Conservation (phyloP, 1,284 basidiomycete genomes). For the Ceratobasidium sp. region DNA sequence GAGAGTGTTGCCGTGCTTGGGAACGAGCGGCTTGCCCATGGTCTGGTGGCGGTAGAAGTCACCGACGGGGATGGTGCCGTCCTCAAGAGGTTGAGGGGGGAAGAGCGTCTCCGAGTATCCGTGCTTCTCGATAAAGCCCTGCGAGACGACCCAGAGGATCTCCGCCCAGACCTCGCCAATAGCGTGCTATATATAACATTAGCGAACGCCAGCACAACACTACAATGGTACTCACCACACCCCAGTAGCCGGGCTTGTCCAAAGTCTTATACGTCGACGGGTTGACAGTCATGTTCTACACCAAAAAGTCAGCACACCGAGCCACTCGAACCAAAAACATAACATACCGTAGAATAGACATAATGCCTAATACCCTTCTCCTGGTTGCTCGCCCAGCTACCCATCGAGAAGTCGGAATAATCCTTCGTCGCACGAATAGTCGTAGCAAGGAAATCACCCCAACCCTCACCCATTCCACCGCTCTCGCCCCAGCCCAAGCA, state of each 20-base stretch:
- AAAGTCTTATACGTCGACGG: constrained; percentile 97
- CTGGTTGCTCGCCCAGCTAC: constrained; percentile 91
- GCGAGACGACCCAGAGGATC: constrained; percentile 88
- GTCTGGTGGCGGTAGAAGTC: constrained; percentile 78
- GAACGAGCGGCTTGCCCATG: constrained; percentile 74
- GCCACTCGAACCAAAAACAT: background rate
- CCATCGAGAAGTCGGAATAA: constrained; percentile 90
- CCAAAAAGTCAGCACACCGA: no score
- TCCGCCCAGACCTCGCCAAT: constrained; percentile 97
- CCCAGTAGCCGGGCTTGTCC: constrained; percentile 93
- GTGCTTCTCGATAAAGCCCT: constrained; percentile 83
- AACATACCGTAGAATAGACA: constrained; percentile 75
- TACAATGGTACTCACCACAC: constrained; percentile 62
- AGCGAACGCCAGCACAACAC: constrained; percentile 32
- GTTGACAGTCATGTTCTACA: constrained; percentile 78
- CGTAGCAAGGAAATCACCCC: constrained; percentile 91
- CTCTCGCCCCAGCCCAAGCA: constrained; percentile 96
- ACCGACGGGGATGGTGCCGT: constrained; percentile 73
- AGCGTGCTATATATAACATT: constrained; percentile 67
- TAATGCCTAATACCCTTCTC: constrained; percentile 88
- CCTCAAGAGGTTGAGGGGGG: constrained; percentile 76
- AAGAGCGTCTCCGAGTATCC: constrained; percentile 84
- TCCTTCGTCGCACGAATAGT: constrained; percentile 80
- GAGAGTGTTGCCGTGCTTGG: constrained; percentile 93
- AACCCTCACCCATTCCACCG: constrained; percentile 97